phyloP scores from a whole-genome alignment of 495 filamentous ascomycete species.

The Aspergillus haitiensis region DNA sequence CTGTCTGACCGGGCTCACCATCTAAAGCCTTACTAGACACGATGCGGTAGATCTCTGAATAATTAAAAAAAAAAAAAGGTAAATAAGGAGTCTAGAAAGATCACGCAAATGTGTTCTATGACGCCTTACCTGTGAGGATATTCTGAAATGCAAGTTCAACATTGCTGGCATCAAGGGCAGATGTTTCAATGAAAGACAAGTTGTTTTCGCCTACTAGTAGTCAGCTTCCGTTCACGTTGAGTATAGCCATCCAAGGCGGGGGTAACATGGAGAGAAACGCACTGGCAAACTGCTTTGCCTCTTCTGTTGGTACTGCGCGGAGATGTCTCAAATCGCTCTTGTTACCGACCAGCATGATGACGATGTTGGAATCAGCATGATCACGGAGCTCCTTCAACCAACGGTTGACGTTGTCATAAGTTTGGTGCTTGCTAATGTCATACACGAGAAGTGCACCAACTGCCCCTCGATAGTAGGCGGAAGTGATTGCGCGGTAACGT shows the following conservation, averaged over 20 bases:
- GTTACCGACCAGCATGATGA: conserved; percentile 99
- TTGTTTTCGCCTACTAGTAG: conserved; percentile 78
- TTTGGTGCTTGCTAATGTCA: conserved; percentile 99
- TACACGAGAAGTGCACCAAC: conserved; percentile 98
- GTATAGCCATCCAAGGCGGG: not conserved
- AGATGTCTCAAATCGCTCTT: conserved; percentile 99
- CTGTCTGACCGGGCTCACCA: conserved; percentile 71
- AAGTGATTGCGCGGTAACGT: conserved; percentile 97
- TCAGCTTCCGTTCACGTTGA: conserved; percentile 14
- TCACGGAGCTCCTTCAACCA: conserved; percentile 99
- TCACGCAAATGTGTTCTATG: not conserved
- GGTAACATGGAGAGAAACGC: conserved; percentile 35
- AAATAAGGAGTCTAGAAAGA: not conserved
- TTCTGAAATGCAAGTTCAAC: conserved; percentile 99
- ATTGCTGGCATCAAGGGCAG: conserved; percentile 97
- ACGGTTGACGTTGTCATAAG: conserved; percentile 97
- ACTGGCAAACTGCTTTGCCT: conserved; percentile 98
- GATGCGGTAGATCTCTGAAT: conserved; percentile 96
- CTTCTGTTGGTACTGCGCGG: conserved; percentile 95
- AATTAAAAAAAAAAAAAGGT: conserved; percentile 4
- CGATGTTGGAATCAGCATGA: conserved; percentile 98
- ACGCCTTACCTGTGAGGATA: conserved; percentile 84
- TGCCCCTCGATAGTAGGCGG: conserved; percentile 96
- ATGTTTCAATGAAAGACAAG: conserved; percentile 98
- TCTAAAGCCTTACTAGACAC: conserved; percentile 97